A percentile compares a stretch with the other conserved stretches of the same genome.
These are phyloP conservation scores for Citrus sp. DNA, from an alignment of 345 rosid species.

Conservation along the genomic window DNA sequence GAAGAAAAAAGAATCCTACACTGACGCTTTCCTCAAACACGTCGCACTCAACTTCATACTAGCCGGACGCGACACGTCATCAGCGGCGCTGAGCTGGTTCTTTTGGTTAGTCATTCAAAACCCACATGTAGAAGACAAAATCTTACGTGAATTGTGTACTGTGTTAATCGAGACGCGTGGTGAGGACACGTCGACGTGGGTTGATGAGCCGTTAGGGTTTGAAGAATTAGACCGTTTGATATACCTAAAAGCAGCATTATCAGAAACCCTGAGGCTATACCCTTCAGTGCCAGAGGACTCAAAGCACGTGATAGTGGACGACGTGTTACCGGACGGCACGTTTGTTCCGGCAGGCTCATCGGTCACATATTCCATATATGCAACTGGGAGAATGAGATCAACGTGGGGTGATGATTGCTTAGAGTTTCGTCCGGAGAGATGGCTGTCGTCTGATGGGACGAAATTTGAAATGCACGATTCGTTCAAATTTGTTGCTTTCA, in stretches of 20 bases:
- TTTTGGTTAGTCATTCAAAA: conserved; percentile 72
- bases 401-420: conserved; percentile 92
- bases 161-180: conserved; percentile 75
- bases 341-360: conserved; percentile 91
- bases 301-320: conserved; percentile 70
- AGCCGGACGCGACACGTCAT: conserved; percentile 97
- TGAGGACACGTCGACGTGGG: conserved; percentile 51
- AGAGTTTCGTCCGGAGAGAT: conserved; percentile 82
- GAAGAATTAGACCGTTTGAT: conserved; percentile 74
- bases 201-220: conserved; percentile 60
- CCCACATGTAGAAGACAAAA: conserved; percentile 62
- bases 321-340: conserved; percentile 86
- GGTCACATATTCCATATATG: conserved; percentile 81
- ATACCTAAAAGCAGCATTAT: conserved; percentile 80
- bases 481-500: conserved; percentile 83
- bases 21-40: conserved; percentile 73
- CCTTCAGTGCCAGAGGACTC: conserved; percentile 96
- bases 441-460: conserved; percentile 63
- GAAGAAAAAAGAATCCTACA: conserved; percentile 81
- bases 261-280: conserved; percentile 83
- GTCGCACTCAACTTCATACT: conserved; percentile 94
- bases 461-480: conserved; percentile 59
- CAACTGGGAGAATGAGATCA: conserved; percentile 83
- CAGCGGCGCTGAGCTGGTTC: conserved; percentile 92
- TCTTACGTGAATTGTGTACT: conserved; percentile 59